Evolutionary conservation across 768 basidiomycete genomes (phyloP).

Genomic region (Amanita thiersii): DNA sequence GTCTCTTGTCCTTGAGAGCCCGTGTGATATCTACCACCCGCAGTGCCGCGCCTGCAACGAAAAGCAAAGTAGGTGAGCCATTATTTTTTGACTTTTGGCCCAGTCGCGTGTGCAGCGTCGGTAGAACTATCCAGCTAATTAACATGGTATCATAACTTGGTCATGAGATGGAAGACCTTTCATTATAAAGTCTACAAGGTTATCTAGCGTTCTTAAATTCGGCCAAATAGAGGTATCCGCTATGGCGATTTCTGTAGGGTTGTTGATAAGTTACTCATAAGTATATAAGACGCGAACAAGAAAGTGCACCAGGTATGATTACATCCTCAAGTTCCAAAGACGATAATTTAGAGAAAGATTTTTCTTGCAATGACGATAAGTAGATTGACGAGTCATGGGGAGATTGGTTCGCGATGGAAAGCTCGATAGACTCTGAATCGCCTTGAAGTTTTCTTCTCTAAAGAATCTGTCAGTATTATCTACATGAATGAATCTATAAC

Average conservation of each 20-base stretch:
- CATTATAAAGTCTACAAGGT: conserved; percentile 67
- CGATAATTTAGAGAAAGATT: conserved; percentile 60
- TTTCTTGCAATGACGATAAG: conserved; percentile 57
- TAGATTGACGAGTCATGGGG: conserved; percentile 54
- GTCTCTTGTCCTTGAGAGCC: conserved; percentile 56
- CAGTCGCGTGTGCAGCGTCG: conserved; percentile 59
- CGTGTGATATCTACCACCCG: conserved; percentile 86
- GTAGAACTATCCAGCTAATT: conserved; percentile 44
- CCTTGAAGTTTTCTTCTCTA: conserved; percentile 65
- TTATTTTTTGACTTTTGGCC: conserved; percentile 66
- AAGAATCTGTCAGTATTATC: conserved; percentile 9
- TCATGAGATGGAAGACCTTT: conserved; percentile 42
- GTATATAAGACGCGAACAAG: conserved; percentile 10
- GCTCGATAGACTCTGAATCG: conserved; percentile 24
- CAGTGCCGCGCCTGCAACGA: conserved; percentile 82
- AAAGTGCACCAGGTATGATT: conserved; percentile 61
- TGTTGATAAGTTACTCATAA: conserved; percentile 36
- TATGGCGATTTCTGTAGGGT: conserved; percentile 60
- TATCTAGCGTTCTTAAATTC: conserved; percentile 61
- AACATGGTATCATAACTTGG: conserved; percentile 1
- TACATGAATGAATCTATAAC: conserved; percentile 9
- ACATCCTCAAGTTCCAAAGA: conserved; percentile 75
- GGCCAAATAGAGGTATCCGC: conserved; percentile 71
- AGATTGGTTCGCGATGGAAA: conserved; percentile 49
- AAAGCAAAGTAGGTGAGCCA: conserved; percentile 84